Percentiles rank a stretch among this genome's conserved stretches.
These are phyloP conservation scores for Erysiphe pulchra DNA, from an alignment of 2,329 filamentous ascomycete species.

Conservation along the genomic window DNA sequence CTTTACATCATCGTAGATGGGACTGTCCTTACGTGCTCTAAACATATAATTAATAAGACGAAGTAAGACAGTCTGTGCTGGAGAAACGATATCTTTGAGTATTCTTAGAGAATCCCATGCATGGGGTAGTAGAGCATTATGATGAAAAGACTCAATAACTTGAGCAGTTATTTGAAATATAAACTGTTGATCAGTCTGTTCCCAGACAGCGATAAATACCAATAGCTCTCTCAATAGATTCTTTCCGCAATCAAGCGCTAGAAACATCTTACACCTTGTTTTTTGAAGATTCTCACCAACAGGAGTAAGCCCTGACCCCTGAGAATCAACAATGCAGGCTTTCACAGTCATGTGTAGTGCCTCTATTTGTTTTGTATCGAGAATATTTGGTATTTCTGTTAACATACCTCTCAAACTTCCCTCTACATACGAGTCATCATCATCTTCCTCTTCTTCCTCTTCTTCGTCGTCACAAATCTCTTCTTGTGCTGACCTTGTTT, in stretches of 20 bases:
- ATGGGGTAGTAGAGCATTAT: constrained; percentile 71
- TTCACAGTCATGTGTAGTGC: constrained; percentile 94
- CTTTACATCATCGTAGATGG: constrained; percentile 21
- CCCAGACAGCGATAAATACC: constrained; percentile 94
- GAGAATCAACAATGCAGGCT: constrained; percentile 70
- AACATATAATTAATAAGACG: constrained; percentile 81
- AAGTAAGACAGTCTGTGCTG: constrained; percentile 78
- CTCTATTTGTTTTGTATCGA: constrained; percentile 87
- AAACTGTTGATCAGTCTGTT: constrained; percentile 73
- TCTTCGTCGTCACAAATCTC: constrained; percentile 26
- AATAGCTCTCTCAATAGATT: constrained; percentile 74
- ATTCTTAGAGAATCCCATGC: constrained; percentile 81
- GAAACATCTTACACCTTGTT: constrained; percentile 65
- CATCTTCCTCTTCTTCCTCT: constrained; percentile 41
- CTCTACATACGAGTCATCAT: constrained; percentile 57
- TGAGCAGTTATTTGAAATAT: constrained; percentile 95
- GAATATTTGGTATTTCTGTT: constrained; percentile 80
- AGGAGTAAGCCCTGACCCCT: constrained; percentile 39
- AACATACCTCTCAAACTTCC: constrained; percentile 61
- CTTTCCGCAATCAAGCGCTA: constrained; percentile 73
- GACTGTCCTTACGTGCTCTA: constrained; percentile 25
- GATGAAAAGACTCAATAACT: constrained; percentile 78
- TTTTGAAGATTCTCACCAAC: constrained; percentile 68
- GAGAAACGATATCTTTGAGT: constrained; percentile 86
- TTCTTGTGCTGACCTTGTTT: constrained; percentile 16